Conservation (phyloP, 2,329 filamentous ascomycete species). For the Bertia moriformis region DNA sequence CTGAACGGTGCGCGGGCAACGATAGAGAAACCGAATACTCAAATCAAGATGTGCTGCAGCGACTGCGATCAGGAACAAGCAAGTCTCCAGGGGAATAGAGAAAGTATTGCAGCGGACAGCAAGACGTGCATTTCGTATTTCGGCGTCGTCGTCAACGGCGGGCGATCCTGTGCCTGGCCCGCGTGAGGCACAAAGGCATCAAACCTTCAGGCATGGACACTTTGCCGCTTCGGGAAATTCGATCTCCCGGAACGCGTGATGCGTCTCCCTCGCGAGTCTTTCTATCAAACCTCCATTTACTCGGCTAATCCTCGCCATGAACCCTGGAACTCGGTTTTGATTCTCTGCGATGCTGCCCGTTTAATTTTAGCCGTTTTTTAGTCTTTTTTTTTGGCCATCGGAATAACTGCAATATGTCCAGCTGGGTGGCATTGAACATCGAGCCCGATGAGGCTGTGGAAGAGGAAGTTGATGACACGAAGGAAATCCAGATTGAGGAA, state of each 20-base stretch:
- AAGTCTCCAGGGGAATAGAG: too few relatives aligned
- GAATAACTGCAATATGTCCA: conserved; percentile 19
- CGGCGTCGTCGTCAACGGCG: too few relatives aligned
- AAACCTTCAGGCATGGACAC: neutral
- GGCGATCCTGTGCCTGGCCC: too few relatives aligned
- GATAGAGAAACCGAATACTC: neutral
- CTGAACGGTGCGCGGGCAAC: conserved; percentile 2
- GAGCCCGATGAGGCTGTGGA: conserved; percentile 82
- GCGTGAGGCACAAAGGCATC: too few relatives aligned
- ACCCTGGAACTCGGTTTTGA: too few relatives aligned
- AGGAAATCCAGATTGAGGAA: conserved; percentile 87
- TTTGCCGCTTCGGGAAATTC: neutral
- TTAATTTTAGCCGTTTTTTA: too few relatives aligned
- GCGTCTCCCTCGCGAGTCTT: too few relatives aligned
- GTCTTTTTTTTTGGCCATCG: conserved; percentile 12
- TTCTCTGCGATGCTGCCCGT: neutral
- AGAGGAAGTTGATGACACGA: conserved; percentile 86
- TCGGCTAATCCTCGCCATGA: too few relatives aligned
- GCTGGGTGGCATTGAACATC: conserved; percentile 82
- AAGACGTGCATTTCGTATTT: too few relatives aligned
- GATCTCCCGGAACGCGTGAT: neutral
- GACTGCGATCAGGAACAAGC: too few relatives aligned
- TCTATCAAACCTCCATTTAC: too few relatives aligned
- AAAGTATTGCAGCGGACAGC: too few relatives aligned
- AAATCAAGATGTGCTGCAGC: neutral